Conservation (phyloP, 768 basidiomycete species). For the Suillus sp. region DNA sequence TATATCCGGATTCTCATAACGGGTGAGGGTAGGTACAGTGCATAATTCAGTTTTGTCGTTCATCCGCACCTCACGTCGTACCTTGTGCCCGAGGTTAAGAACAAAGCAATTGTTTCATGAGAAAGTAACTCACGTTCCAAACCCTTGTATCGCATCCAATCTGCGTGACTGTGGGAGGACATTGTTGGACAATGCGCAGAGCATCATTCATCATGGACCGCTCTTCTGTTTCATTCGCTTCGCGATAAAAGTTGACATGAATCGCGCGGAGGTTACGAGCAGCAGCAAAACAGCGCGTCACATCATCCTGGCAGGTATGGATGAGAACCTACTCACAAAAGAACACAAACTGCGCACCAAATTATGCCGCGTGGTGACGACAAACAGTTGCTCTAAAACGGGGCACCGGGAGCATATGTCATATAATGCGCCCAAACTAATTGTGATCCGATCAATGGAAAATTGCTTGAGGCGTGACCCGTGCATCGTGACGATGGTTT, state of each 20-base stretch:
- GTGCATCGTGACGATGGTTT: slow-evolving; percentile 50
- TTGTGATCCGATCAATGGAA: slow-evolving; percentile 64
- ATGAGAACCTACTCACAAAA: background rate
- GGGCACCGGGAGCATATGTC: slow-evolving; percentile 57
- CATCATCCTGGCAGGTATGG: slow-evolving; percentile 19
- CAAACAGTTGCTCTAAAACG: slow-evolving; percentile 62
- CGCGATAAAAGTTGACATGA: slow-evolving; percentile 58
- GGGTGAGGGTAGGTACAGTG: slow-evolving; percentile 41
- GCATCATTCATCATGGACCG: slow-evolving; percentile 37
- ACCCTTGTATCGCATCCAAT: slow-evolving; percentile 71
- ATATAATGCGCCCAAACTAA: slow-evolving; percentile 50
- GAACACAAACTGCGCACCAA: slow-evolving; percentile 40
- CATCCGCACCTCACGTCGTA: slow-evolving; percentile 42
- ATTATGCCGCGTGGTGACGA: slow-evolving; percentile 50
- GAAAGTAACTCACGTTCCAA: slow-evolving; percentile 57
- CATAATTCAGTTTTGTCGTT: slow-evolving; percentile 42
- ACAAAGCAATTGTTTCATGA: background rate
- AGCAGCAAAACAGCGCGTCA: slow-evolving; percentile 38
- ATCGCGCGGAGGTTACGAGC: slow-evolving; percentile 53
- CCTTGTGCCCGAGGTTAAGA: slow-evolving; percentile 36
- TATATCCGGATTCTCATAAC: slow-evolving; percentile 65
- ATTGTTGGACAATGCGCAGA: slow-evolving; percentile 48
- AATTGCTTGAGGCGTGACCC: slow-evolving; percentile 53
- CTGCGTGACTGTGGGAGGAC: slow-evolving; percentile 53
- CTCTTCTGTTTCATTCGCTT: slow-evolving; percentile 21